Percentiles rank a stretch among this genome's conserved stretches.
Conservation (phyloP, 2,329 filamentous ascomycete genomes). For the Thermothelomyces thermophilus region DNA sequence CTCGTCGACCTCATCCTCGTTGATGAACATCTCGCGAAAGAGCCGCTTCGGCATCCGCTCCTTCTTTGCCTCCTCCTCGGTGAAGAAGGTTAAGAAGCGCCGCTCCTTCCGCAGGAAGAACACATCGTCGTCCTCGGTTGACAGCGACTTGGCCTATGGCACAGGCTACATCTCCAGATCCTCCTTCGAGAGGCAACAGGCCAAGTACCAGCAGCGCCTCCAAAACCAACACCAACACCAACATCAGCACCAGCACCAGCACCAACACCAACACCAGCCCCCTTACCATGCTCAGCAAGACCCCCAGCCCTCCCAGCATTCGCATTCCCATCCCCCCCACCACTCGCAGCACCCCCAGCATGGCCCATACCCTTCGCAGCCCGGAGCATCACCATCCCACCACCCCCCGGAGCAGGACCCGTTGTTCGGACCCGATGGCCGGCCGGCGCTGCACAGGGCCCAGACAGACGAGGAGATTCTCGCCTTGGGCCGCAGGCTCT, state of each 20-base stretch:
- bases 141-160: constrained; percentile 52
- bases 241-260: constrained; percentile 14
- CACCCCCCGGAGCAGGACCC: constrained; percentile 9
- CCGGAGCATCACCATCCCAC: neutral
- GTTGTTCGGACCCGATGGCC: constrained; percentile 23
- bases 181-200: constrained; percentile 14
- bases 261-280: constrained; percentile 13
- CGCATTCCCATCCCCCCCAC: too few relatives aligned
- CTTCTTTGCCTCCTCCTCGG: constrained; percentile 28
- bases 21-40: constrained; percentile 31
- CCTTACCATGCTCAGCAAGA: neutral
- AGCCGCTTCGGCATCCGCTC: constrained; percentile 28
- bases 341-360: constrained; percentile 9
- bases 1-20: constrained; percentile 31
- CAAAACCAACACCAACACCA: constrained; percentile 16
- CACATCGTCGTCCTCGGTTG: constrained; percentile 49
- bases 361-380: neutral
- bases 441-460: constrained; percentile 27
- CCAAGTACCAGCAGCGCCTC: constrained; percentile 9
- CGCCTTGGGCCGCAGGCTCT: constrained; percentile 48
- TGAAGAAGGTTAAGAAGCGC: constrained; percentile 29
- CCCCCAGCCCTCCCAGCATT: neutral
- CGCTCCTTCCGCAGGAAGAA: constrained; percentile 46
- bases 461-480: constrained; percentile 53
- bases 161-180: constrained; percentile 36